Evolutionary conservation across 177 flowering plant genomes (phyloP).

Genomic region (Tripterygium wilfordii): DNA sequence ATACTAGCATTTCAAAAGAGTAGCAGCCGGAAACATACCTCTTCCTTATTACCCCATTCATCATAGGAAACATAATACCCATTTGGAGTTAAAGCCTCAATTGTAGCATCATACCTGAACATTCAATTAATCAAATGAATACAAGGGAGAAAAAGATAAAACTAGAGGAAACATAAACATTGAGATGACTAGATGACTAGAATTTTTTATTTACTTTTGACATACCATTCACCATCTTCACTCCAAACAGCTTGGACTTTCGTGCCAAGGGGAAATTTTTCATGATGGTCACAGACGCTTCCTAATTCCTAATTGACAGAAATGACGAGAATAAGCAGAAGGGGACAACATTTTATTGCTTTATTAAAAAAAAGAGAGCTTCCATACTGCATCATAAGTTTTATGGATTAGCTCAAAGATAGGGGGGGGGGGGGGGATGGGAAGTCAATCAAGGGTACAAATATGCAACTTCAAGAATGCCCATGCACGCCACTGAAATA

Average conservation of each 20-base stretch:
- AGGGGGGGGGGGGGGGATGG: too few species aligned
- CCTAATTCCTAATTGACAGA: slow-evolving; percentile 21
- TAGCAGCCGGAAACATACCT: slow-evolving; percentile 43
- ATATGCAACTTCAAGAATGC: too few species aligned
- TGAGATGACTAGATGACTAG: slow-evolving; percentile 1
- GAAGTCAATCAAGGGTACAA: too few species aligned
- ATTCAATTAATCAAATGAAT: slow-evolving; percentile 59
- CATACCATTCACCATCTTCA: slow-evolving; percentile 92
- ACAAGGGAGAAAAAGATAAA: slow-evolving; percentile 19
- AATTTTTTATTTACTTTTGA: background rate
- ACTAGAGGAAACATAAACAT: slow-evolving; percentile 8
- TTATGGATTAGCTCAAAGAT: too few species aligned
- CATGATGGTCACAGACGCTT: slow-evolving; percentile 24
- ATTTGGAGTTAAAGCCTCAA: slow-evolving; percentile 71
- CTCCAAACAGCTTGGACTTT: slow-evolving; percentile 97
- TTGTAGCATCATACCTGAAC: slow-evolving; percentile 90
- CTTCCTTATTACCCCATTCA: slow-evolving; percentile 95
- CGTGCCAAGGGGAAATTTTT: slow-evolving; percentile 60
- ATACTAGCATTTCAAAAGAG: background rate
- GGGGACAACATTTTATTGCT: too few species aligned
- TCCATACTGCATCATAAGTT: too few species aligned
- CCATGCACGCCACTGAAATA: background rate
- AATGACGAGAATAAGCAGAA: background rate
- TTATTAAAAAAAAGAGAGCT: too few species aligned
- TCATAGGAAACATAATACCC: slow-evolving; percentile 73